Evolutionary conservation across 805 yeast species (phyloP).

Genomic region (Wickerhamomyces rabaulensis): DNA sequence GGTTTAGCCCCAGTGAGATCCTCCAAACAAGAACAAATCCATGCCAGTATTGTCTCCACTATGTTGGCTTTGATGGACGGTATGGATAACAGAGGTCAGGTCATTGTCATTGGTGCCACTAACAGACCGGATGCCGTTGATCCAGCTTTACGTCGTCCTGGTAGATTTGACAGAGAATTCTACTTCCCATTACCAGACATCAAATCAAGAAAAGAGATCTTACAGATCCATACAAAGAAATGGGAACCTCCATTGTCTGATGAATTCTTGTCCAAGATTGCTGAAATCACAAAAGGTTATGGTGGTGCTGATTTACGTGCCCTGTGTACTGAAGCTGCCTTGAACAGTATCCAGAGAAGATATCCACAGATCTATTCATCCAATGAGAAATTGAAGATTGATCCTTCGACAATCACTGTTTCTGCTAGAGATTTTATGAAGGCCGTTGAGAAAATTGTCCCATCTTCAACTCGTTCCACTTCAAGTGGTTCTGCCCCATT

Average conservation of each 20-base stretch:
- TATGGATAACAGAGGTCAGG: constrained; percentile 98
- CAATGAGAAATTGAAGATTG: constrained; percentile 64
- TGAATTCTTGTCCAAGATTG: constrained; percentile 58
- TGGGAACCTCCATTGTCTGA: constrained; percentile 75
- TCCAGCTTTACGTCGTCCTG: constrained; percentile 95
- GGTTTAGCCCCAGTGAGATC: constrained; percentile 98
- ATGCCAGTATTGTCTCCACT: constrained; percentile 95
- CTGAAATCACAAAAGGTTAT: constrained; percentile 84
- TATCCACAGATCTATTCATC: constrained; percentile 90
- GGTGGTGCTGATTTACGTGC: constrained; percentile 98
- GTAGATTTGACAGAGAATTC: constrained; percentile 94
- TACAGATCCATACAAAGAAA: constrained; percentile 79
- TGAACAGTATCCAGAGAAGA: constrained; percentile 83
- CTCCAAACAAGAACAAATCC: constrained; percentile 96
- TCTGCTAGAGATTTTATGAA: constrained; percentile 78
- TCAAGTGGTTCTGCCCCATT: constrained; percentile 70
- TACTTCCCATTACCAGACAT: constrained; percentile 90
- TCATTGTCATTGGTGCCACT: constrained; percentile 96
- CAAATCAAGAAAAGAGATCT: constrained; percentile 71
- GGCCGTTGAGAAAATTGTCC: constrained; percentile 82
- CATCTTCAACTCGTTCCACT: constrained; percentile 86
- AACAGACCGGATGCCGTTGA: constrained; percentile 98
- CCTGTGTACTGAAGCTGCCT: constrained; percentile 91
- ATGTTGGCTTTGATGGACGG: constrained; percentile 96
- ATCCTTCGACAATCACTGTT: constrained; percentile 67